phyloP scores from a whole-genome alignment of 2,329 filamentous ascomycete genomes.

The Microsporum ferrugineum region DNA sequence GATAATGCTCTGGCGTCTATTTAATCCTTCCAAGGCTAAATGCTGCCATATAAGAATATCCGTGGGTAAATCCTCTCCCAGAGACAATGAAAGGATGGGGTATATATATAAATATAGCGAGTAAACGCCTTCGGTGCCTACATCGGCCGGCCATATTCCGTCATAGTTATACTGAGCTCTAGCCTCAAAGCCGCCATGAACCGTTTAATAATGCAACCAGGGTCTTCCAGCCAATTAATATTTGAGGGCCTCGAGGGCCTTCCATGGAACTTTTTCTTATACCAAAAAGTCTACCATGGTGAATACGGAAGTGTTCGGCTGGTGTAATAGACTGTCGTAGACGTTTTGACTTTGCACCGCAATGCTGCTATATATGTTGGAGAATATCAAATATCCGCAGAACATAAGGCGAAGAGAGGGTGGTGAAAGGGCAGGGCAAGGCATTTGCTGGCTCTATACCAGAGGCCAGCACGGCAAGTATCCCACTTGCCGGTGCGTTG shows the following conservation, averaged over 20 bases:
- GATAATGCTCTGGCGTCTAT: neutral
- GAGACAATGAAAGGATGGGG: neutral
- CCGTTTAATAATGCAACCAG: neutral
- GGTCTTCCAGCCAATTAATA: neutral
- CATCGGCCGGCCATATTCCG: neutral
- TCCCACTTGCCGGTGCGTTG: no score
- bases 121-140: no score
- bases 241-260: neutral
- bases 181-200: neutral
- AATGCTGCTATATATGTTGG: neutral
- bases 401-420: no score
- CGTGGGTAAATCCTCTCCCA: neutral
- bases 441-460: no score
- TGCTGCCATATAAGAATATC: neutral
- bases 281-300: neutral
- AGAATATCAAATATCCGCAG: neutral
- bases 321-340: neutral
- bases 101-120: neutral
- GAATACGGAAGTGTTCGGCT: neutral
- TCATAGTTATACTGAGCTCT: neutral
- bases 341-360: neutral
- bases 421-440: neutral
- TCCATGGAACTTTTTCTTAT: neutral
- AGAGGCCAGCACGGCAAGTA: no score
- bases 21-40: neutral